Evolutionary conservation across 2,329 filamentous ascomycete genomes (phyloP), one percentile per base, ranked within the genome.

Genomic region (Neospermospora avenae): DNA sequence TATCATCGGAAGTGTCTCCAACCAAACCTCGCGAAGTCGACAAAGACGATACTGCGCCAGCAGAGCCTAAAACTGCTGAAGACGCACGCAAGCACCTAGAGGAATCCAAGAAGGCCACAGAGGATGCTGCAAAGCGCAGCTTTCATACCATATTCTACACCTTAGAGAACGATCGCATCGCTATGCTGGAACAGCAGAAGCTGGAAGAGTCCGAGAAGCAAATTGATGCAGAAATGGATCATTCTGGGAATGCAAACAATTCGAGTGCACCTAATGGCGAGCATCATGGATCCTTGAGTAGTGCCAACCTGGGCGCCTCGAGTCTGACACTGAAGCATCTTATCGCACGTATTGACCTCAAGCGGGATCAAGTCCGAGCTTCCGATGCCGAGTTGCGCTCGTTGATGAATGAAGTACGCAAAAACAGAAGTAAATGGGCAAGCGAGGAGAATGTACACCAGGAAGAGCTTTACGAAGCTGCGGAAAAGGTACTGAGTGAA

Each of bases 381-480:
- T 96, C 93, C 1, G 95, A 99, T 77, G 89, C 92, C 24, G 93
- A 99, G 72, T 80, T 99, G 61, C 86, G 95, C 61, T 91, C 89
- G 53, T 78, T 99, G 60, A 96, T 99, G 84, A 97, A 95, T 69
- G 95, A 99, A 75, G 95, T 99, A 18, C 86, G 95, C 65, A 99
- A 98, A 75, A 98, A 98, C 69, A 84, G 95, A 70, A 98, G 93
- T 76, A 99, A 99, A 77, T 99, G 95, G 95, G 93, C 95, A 3
- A 98, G 90, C 73, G 95, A 98, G 75, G 95, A 99, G 69, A 95
- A 96, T 68, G 89, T 99, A 63, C 93, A 95, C 61, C 95, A 99
- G 75, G 95, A 99, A 75, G 95, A 99, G 75, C 81, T 99, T 5
- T 99, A 99, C 73, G 95, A 99, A 77, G 91, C 95, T 11, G 82